Base-by-base conservation (phyloP, 306 rosid genomes). In the Cucurbita ficifolia region DNA sequence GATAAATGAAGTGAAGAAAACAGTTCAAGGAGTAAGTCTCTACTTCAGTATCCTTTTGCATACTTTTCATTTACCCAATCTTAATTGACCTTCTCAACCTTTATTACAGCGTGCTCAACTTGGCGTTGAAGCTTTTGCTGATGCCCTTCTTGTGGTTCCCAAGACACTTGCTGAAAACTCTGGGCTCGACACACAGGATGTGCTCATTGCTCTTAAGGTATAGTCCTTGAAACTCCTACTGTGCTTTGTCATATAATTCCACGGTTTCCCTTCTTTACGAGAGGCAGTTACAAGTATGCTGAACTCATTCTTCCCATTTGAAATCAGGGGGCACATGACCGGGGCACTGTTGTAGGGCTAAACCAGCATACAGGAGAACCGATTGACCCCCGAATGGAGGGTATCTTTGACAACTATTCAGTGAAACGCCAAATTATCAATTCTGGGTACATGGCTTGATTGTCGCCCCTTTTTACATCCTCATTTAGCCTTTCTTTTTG, bases 71-170 rank as follows among this genome's bases (percentile, higher is more conserved):
- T 35, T 50, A 54, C 38, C 29, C 39, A n/a, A 35, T 46, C 13
- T 60, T 48, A 16, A 29, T 29, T 69, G 57, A 70, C 67, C 16
- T 79, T 75, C 50, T 21, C 74, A 68, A 81, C 59, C 88, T 94
- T 75, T 80, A 74, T 60, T 80, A 84, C 91, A 94, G 98, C 92
- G 98, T 43, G 95, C 98, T 18, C 98, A 94, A 87, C 97, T 94
- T 67, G 98, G 98, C 11, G 86, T 94, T 19, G 89, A 87, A 86
- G 98, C 97, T 46, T 94, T 94, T 84, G 97, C 98, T 6, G 87
- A 94, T 82, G 97, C 98, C 36, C 98, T 94, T 82, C 98, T 94
- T 64, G 98, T 87, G 85, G 85, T 94, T 69, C 98, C 98, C 46
- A 94, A 90, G 84, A 94, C 96, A 50, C 98, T 94, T 11, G 95